Evolutionary conservation across 352 stramenopile genomes (phyloP).

Genomic region (Pythium pyrilobum): DNA sequence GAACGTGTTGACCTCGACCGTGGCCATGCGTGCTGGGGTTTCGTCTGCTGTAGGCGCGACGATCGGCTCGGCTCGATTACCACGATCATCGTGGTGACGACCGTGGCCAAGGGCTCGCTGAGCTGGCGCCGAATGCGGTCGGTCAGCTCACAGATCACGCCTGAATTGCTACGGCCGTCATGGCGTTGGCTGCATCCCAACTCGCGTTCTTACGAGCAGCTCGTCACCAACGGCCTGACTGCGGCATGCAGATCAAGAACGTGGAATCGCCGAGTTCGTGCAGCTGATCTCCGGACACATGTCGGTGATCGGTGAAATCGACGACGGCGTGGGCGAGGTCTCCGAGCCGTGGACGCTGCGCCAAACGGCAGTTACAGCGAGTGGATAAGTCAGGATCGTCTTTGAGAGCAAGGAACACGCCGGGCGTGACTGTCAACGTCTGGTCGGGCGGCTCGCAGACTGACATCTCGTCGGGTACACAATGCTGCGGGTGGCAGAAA

Average conservation of each 20-base stretch:
- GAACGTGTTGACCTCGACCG: too few species aligned
- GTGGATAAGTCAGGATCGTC: conserved; percentile 34
- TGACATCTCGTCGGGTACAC: conserved; percentile 27
- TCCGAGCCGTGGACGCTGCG: conserved; percentile 28
- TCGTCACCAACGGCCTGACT: conserved; percentile 7
- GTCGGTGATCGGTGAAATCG: conserved; percentile 39
- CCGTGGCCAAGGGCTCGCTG: too few species aligned
- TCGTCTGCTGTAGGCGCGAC: too few species aligned
- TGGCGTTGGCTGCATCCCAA: too few species aligned
- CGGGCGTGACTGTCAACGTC: conserved; percentile 45
- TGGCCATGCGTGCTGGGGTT: too few species aligned
- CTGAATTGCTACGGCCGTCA: too few species aligned
- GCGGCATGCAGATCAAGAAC: conserved; percentile 11
- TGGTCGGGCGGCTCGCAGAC: conserved; percentile 41
- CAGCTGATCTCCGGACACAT: conserved; percentile 50
- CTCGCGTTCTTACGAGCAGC: conserved; percentile 4
- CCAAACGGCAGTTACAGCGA: conserved; percentile 31
- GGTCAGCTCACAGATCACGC: too few species aligned
- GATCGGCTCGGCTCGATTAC: too few species aligned
- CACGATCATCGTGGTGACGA: too few species aligned
- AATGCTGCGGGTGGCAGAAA: too few species aligned
- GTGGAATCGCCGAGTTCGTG: conserved; percentile 32
- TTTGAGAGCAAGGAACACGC: conserved; percentile 38
- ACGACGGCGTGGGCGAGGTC: conserved; percentile 35
- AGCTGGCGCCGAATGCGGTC: too few species aligned